These are phyloP conservation scores for Pezicula neosporulosa DNA, from an alignment of 2,329 filamentous ascomycete species.

Conservation along the genomic window DNA sequence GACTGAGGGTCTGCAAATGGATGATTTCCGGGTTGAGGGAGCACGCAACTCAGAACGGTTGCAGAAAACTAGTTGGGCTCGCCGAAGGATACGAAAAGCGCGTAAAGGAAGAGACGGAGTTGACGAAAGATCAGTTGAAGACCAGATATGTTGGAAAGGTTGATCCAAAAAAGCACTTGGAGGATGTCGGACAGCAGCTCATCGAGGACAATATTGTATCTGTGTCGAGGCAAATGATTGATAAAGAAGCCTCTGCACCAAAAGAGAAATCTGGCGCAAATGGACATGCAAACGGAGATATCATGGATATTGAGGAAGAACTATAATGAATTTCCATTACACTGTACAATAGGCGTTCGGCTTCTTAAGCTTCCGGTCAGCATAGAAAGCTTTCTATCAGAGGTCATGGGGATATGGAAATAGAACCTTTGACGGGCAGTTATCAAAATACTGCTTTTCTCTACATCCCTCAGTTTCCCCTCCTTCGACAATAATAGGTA, in stretches of 20 bases:
- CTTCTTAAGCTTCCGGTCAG: constrained; percentile 5
- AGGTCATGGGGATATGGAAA: neutral
- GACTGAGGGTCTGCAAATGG: constrained; percentile 97
- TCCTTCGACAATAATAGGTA: neutral
- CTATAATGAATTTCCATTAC: constrained; percentile 37
- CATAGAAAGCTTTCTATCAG: neutral
- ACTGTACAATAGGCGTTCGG: constrained; percentile 30
- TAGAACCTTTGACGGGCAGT: neutral
- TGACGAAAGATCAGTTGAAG: constrained; percentile 96
- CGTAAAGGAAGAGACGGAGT: constrained; percentile 96
- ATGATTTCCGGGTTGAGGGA: constrained; percentile 85
- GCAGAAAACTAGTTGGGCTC: constrained; percentile 80
- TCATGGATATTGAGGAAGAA: constrained; percentile 30
- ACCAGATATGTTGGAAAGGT: constrained; percentile 98
- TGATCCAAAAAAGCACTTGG: constrained; percentile 98
- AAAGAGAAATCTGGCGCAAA: constrained; percentile 56
- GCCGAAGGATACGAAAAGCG: constrained; percentile 98
- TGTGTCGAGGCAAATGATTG: constrained; percentile 98
- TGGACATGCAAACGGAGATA: constrained; percentile 31
- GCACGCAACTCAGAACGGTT: constrained; percentile 83
- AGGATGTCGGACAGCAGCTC: constrained; percentile 91
- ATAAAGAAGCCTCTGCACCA: constrained; percentile 95
- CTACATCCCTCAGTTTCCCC: neutral
- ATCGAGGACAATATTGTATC: constrained; percentile 99
- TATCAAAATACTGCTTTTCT: too few relatives aligned